phyloP scores from a whole-genome alignment of 148 eudicot species.

The Spergularia marina region DNA sequence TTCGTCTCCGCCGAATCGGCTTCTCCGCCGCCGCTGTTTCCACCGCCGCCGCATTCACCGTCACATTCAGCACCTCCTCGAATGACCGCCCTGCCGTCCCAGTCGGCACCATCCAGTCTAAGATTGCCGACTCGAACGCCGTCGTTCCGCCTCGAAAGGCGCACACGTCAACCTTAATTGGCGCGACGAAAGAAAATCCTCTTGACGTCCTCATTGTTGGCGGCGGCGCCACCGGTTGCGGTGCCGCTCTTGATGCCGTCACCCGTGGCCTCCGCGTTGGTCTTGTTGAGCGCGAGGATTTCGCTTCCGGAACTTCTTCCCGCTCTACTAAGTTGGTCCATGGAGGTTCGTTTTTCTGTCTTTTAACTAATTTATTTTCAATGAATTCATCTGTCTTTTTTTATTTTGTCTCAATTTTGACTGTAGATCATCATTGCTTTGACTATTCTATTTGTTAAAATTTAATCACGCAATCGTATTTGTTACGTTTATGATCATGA shows the following conservation, averaged over 20 bases:
- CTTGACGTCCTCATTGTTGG: conserved; percentile 80
- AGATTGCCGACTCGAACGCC: conserved; percentile 53
- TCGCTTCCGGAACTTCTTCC: conserved; percentile 90
- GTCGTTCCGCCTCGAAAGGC: conserved; percentile 51
- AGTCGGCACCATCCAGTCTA: conserved; percentile 36
- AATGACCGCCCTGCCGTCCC: conserved; percentile 21
- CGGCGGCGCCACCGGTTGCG: conserved; percentile 91
- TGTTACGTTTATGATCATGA: too few relatives aligned
- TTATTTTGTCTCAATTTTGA: too few relatives aligned
- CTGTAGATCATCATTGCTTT: too few relatives aligned
- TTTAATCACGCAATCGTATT: too few relatives aligned
- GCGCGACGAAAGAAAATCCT: conserved; percentile 49
- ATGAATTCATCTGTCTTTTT: too few relatives aligned
- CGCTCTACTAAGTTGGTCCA: conserved; percentile 89
- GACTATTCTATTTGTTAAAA: too few relatives aligned
- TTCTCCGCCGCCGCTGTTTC: conserved; percentile 19
- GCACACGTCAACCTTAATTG: conserved; percentile 51
- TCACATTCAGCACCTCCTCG: conserved; percentile 7
- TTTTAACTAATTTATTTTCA: too few relatives aligned
- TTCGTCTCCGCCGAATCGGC: conserved; percentile 24
- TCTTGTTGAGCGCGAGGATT: conserved; percentile 90
- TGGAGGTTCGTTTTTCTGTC: conserved; percentile 54
- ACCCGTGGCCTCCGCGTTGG: conserved; percentile 90
- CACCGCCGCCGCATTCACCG: conserved; percentile 13
- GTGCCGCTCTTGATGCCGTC: conserved; percentile 81